Evolutionary conservation across 1,284 basidiomycete genomes (phyloP).

Genomic region (Marasmius sp.): DNA sequence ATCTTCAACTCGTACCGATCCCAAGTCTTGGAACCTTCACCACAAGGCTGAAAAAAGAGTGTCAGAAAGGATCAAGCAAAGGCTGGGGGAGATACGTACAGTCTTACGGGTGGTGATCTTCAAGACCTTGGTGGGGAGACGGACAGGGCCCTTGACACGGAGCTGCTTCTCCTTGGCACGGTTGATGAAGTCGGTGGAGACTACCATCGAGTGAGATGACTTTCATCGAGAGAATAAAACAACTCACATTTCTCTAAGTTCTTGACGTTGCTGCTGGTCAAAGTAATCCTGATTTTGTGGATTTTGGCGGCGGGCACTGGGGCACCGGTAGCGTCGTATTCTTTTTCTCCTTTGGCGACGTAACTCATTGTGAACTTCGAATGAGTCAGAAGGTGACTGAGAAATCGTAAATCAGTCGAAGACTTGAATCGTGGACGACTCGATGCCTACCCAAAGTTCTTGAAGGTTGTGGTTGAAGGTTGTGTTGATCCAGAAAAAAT

Average conservation of each 20-base stretch:
- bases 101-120: conserved; percentile 99
- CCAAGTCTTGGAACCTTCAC: conserved; percentile 99
- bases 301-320: conserved; percentile 86
- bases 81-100: conserved; percentile 45
- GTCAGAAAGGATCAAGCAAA: neutral
- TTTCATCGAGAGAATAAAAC: neutral
- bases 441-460: conserved; percentile 40
- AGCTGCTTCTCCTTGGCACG: conserved; percentile 99
- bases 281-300: conserved; percentile 99
- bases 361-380: conserved; percentile 83
- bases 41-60: conserved; percentile 74
- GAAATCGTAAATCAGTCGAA: neutral
- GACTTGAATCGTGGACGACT: conserved; percentile 2
- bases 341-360: conserved; percentile 99
- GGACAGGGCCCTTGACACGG: conserved; percentile 98
- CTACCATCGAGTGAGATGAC: conserved; percentile 39
- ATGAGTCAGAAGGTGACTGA: conserved; percentile 81
- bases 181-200: conserved; percentile 96
- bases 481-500: conserved; percentile 37
- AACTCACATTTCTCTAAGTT: conserved; percentile 96
- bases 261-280: conserved; percentile 97
- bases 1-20: conserved; percentile 99
- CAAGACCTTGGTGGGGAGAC: conserved; percentile 98
- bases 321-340: conserved; percentile 92
- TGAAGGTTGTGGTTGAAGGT: conserved; percentile 20